Evolutionary conservation across 768 basidiomycete genomes (phyloP).

Genomic region (Mycena haematopus): DNA sequence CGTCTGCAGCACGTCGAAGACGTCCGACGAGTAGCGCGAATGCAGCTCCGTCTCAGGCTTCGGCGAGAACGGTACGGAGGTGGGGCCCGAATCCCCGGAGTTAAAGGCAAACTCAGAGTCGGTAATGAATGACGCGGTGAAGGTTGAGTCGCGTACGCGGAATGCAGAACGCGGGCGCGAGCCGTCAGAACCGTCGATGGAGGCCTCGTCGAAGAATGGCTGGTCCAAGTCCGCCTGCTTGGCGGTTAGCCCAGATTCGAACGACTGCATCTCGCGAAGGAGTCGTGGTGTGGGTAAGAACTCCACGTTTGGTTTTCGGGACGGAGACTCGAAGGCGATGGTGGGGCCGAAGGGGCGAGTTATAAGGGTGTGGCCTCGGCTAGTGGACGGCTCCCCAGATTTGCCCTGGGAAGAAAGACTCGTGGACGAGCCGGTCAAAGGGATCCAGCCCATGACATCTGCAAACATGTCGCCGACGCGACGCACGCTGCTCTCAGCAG

Average conservation of each 20-base stretch:
- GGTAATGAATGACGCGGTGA: slow-evolving; percentile 28
- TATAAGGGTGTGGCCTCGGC: slow-evolving; percentile 36
- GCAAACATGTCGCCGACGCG: slow-evolving; percentile 61
- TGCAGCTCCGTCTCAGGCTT: slow-evolving; percentile 56
- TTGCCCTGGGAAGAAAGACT: slow-evolving; percentile 43
- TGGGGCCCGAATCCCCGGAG: slow-evolving; percentile 28
- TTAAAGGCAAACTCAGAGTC: slow-evolving; percentile 15
- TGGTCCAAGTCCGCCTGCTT: slow-evolving; percentile 51
- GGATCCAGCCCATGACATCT: slow-evolving; percentile 69
- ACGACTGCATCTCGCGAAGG: slow-evolving; percentile 87
- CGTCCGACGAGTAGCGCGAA: slow-evolving; percentile 73
- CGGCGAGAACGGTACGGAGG: slow-evolving; percentile 39
- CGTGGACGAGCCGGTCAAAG: slow-evolving; percentile 46
- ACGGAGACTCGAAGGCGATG: slow-evolving; percentile 66
- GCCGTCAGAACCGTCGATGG: slow-evolving; percentile 22
- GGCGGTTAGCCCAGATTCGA: slow-evolving; percentile 83
- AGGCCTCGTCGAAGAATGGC: slow-evolving; percentile 16
- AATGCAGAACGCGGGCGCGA: slow-evolving; percentile 40
- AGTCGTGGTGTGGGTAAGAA: slow-evolving; percentile 55
- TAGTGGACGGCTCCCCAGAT: slow-evolving; percentile 35
- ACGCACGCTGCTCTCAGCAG: slow-evolving; percentile 23
- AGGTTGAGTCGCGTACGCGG: slow-evolving; percentile 30
- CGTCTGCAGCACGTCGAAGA: slow-evolving; percentile 83
- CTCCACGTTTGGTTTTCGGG: slow-evolving; percentile 49
- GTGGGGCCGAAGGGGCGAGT: slow-evolving; percentile 68